Percentiles rank a stretch among this genome's conserved stretches.
Conservation (phyloP, 768 basidiomycete genomes). For the Terana coerulea region DNA sequence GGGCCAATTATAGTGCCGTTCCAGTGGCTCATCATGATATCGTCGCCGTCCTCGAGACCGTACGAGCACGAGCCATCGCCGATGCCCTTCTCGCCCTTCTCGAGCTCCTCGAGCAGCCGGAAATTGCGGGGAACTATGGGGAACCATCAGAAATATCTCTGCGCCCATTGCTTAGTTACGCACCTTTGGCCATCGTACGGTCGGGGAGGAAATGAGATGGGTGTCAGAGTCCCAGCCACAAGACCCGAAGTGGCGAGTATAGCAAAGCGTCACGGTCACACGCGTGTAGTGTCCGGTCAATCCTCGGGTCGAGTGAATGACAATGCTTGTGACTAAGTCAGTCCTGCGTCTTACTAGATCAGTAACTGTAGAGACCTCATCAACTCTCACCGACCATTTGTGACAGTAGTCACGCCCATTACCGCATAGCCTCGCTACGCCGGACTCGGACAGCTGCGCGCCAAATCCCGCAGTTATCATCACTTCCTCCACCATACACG, state of each 20-base stretch:
- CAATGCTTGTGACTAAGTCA: too few relatives aligned
- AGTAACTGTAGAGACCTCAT: too few relatives aligned
- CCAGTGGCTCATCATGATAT: conserved; percentile 98
- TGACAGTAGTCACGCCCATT: conserved; percentile 5
- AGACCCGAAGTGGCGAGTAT: neutral
- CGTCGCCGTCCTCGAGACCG: conserved; percentile 91
- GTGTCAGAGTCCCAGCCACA: neutral
- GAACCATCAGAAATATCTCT: conserved; percentile 5
- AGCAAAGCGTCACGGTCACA: neutral
- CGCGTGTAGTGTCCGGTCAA: too few relatives aligned
- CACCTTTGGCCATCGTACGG: conserved; percentile 34
- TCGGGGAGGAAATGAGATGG: conserved; percentile 1
- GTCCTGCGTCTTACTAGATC: too few relatives aligned
- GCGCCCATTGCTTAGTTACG: neutral
- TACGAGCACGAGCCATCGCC: conserved; percentile 98
- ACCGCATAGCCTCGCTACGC: conserved; percentile 3
- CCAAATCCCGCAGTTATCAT: conserved; percentile 1
- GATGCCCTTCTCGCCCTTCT: conserved; percentile 99
- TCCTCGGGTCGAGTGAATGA: too few relatives aligned
- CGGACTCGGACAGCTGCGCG: conserved; percentile 2
- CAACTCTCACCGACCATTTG: too few relatives aligned
- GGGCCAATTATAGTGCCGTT: conserved; percentile 99
- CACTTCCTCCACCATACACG: conserved; percentile 2
- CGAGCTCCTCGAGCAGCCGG: conserved; percentile 94
- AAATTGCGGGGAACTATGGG: conserved; percentile 90